Evolutionary conservation across 2,329 filamentous ascomycete genomes (phyloP).

Genomic region (Penicillium sp.): DNA sequence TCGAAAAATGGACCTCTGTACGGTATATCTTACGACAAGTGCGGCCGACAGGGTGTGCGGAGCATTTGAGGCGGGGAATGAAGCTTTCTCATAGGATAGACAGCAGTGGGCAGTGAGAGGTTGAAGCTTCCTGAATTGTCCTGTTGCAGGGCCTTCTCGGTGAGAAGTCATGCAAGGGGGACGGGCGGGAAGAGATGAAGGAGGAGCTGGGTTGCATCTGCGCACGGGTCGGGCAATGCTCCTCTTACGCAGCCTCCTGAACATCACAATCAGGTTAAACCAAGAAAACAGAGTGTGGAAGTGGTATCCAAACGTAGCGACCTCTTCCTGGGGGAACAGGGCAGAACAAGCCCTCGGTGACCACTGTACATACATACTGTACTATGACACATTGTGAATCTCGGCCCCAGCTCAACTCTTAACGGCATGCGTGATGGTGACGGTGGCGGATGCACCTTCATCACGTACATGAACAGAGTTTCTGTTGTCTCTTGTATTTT

Average conservation of each 20-base stretch:
- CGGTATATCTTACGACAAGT: background rate
- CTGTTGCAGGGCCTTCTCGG: conserved; percentile 9
- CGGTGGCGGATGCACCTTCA: conserved; percentile 22
- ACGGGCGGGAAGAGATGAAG: conserved; percentile 1
- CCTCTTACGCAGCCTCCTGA: background rate
- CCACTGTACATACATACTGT: too few relatives aligned
- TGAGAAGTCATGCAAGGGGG: conserved; percentile 24
- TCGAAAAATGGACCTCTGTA: background rate
- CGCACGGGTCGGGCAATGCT: conserved; percentile 16
- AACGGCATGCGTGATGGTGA: conserved; percentile 21
- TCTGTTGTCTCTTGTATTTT: background rate
- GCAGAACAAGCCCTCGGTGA: too few relatives aligned
- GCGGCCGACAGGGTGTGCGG: background rate
- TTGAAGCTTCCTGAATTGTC: conserved; percentile 15
- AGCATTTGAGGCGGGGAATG: background rate
- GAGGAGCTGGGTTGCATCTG: conserved; percentile 7
- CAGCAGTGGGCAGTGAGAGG: background rate
- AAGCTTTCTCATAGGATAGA: background rate
- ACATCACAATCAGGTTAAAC: background rate
- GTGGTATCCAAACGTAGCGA: background rate
- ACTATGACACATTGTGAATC: too few relatives aligned
- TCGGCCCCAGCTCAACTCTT: background rate
- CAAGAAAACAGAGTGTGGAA: background rate
- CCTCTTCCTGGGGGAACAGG: background rate
- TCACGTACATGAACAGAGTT: conserved; percentile 21